Base-by-base conservation (phyloP, 352 stramenopile genomes). In the Pythium chondricola region DNA sequence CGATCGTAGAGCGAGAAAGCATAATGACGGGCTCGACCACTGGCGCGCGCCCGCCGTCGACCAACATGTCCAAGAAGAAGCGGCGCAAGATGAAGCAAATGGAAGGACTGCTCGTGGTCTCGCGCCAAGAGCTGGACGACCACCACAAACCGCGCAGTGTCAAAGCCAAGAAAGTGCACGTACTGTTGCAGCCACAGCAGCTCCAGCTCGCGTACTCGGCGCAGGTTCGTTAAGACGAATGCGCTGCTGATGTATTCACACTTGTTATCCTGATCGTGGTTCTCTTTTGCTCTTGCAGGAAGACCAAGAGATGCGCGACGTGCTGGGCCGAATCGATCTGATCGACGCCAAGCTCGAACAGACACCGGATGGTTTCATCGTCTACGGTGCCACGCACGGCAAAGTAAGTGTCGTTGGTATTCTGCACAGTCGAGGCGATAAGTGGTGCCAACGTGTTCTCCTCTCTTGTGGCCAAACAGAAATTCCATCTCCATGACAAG, bases 61-160 rank as follows among this genome's bases (percentile, higher is more conserved):
- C 42, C 2, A 29, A 18, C 29, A n/a, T 52, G 4, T n/a, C 17
- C 33, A 83, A 76, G 53, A 63, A 71, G 36, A 74, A 67, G 36
- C 71, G 63, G 39, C 78, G 78, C 35, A 69, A 70, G 39, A 75
- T 89, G 74, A 89, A 87, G 69, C 78, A 89, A 50, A 89, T 89
- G 78, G 70, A 87, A 54, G 78, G 78, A 2, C 54, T 89, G 48
- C 58, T 89, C 51, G 56, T 80, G 46, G 70, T 89, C 32, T 67
- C 74, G 51, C 64, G 74, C 6, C 52, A 75, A 21, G 59, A 70
- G 32, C 47, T 46, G 29, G 53, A 61, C 18, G 46, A 51, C 29
- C 48, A 43, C 21, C 18, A 35, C 36, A 69, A 66, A 43, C 37
- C 51, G 21, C 63, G 60, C 27, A 35, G 41, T 14, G 6, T 52